A percentile compares a stretch with the other conserved stretches of the same genome.
Evolutionary conservation across 352 stramenopile species (phyloP).

Genomic region (Plasmopara muralis): DNA sequence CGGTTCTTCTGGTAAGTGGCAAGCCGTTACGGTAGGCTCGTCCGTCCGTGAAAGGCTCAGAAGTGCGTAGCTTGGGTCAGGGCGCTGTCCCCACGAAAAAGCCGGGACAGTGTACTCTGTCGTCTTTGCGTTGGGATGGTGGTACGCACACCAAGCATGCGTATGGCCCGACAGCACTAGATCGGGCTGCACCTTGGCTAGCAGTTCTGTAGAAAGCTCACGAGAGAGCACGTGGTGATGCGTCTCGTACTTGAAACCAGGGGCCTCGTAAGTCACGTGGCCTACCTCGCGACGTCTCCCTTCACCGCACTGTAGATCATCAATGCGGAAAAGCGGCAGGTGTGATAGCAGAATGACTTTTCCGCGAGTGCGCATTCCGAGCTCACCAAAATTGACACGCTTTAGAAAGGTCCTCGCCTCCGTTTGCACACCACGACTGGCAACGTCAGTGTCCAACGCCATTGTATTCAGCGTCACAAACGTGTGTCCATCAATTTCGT

Average conservation of each 20-base stretch:
- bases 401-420: slow-evolving; percentile 53
- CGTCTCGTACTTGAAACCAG: slow-evolving; percentile 49
- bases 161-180: slow-evolving; percentile 71
- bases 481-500: slow-evolving; percentile 39
- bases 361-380: slow-evolving; percentile 18
- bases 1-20: slow-evolving; percentile 30
- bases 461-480: slow-evolving; percentile 76
- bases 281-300: slow-evolving; percentile 38
- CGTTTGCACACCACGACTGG: slow-evolving; percentile 35
- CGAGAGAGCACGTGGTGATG: slow-evolving; percentile 68
- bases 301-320: slow-evolving; percentile 54
- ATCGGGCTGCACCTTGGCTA: slow-evolving; percentile 38
- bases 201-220: slow-evolving; percentile 40
- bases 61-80: slow-evolving; percentile 67
- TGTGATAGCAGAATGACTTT: slow-evolving; percentile 54
- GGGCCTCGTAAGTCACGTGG: slow-evolving; percentile 79
- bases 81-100: slow-evolving; percentile 77
- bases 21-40: slow-evolving; percentile 18
- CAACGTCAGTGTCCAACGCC: slow-evolving; percentile 59
- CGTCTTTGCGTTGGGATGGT: slow-evolving; percentile 20
- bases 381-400: slow-evolving; percentile 26
- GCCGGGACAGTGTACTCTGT: slow-evolving; percentile 60
- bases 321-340: slow-evolving; percentile 45
- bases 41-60: slow-evolving; percentile 21
- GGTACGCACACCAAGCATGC: slow-evolving; percentile 57